Percentiles rank a stretch among this genome's conserved stretches.
These are phyloP conservation scores for Rubia tinctorum DNA, from an alignment of 305 asterid species.

Conservation along the genomic window DNA sequence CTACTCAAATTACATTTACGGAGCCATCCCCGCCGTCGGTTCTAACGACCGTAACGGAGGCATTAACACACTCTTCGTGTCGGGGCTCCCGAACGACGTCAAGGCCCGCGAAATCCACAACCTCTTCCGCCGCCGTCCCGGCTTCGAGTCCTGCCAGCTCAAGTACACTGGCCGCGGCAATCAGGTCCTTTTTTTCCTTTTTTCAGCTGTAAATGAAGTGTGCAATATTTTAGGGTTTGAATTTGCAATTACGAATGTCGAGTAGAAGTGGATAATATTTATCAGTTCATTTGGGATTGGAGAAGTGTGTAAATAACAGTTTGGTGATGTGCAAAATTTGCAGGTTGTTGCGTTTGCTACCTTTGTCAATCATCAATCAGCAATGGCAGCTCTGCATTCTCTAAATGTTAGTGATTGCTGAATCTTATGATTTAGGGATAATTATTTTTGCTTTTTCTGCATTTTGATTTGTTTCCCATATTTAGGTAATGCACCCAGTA, in stretches of 20 bases:
- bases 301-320: background rate
- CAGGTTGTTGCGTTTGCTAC: slow-evolving; percentile 99
- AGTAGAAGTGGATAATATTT: background rate
- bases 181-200: slow-evolving; percentile 47
- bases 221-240: background rate
- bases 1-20: slow-evolving; percentile 43
- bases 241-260: background rate
- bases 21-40: slow-evolving; percentile 20
- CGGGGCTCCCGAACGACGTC: slow-evolving; percentile 98
- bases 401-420: slow-evolving; percentile 57
- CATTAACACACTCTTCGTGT: slow-evolving; percentile 81
- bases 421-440: background rate
- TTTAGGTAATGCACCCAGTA: no score
- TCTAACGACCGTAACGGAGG: slow-evolving; percentile 42
- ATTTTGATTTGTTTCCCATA: background rate
- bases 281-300: background rate
- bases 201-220: background rate
- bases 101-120: slow-evolving; percentile 99
- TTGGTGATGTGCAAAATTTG: slow-evolving; percentile 8
- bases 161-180: slow-evolving; percentile 96
- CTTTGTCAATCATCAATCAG: slow-evolving; percentile 83
- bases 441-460: background rate
- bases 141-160: slow-evolving; percentile 92
- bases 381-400: slow-evolving; percentile 79
- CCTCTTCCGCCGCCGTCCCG: slow-evolving; percentile 90